Evolutionary conservation across 805 yeast genomes (phyloP).

Genomic region (Saccharomycopsis sp.): DNA sequence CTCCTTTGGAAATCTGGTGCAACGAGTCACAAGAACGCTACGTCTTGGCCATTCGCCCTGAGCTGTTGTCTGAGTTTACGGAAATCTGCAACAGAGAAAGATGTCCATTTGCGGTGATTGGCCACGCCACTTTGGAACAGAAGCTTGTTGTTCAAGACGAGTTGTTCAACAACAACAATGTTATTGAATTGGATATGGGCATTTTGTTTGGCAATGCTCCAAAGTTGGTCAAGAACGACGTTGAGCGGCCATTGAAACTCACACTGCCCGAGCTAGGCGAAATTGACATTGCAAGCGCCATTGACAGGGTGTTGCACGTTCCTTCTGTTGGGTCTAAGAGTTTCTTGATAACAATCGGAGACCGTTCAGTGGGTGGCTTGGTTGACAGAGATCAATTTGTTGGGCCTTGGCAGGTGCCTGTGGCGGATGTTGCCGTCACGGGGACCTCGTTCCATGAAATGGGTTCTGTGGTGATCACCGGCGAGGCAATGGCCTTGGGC

Average conservation of each 20-base stretch:
- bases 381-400: conserved; percentile 97
- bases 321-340: conserved; percentile 95
- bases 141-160: conserved; percentile 75
- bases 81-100: conserved; percentile 89
- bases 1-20: conserved; percentile 99
- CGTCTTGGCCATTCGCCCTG: conserved; percentile 83
- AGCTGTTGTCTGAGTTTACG: conserved; percentile 61
- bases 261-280: conserved; percentile 20
- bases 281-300: conserved; percentile 35
- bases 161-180: conserved; percentile 66
- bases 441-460: conserved; percentile 82
- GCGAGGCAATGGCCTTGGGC: conserved; percentile 97
- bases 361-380: conserved; percentile 93
- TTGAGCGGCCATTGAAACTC: conserved; percentile 50
- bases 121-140: conserved; percentile 83
- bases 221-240: conserved; percentile 73
- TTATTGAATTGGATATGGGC: conserved; percentile 94
- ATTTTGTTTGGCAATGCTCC: conserved; percentile 96
- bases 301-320: conserved; percentile 72
- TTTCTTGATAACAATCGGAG: conserved; percentile 95
- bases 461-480: conserved; percentile 68
- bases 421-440: conserved; percentile 96
- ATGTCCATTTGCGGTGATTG: conserved; percentile 93
- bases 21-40: conserved; percentile 98
- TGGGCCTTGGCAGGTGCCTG: conserved; percentile 99